Evolutionary conservation across 768 basidiomycete species (phyloP).

Genomic region (Lactarius vividus): DNA sequence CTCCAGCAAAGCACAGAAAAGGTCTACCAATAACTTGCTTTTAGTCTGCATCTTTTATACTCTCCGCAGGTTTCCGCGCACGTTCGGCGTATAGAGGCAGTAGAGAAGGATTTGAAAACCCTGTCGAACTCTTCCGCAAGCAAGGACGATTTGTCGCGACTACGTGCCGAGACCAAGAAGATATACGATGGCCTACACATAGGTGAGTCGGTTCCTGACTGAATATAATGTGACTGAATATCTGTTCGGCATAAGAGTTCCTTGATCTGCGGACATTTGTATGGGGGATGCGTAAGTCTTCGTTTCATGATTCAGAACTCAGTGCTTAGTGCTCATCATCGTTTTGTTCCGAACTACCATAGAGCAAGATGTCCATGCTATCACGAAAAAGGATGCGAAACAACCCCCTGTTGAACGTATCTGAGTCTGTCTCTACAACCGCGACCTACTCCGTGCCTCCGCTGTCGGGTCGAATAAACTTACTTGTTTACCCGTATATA

Average conservation of each 20-base stretch:
- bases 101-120: slow-evolving; percentile 86
- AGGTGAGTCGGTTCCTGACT: slow-evolving; percentile 44
- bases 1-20: slow-evolving; percentile 80
- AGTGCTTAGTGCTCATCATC: not conserved
- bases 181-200: slow-evolving; percentile 80
- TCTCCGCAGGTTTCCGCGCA: slow-evolving; percentile 70
- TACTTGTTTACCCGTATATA: not conserved
- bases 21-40: slow-evolving; percentile 39
- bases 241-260: slow-evolving; percentile 51
- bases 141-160: slow-evolving; percentile 76
- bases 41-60: not conserved
- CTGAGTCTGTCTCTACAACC: slow-evolving; percentile 4
- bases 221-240: slow-evolving; percentile 12
- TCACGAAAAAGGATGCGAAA: slow-evolving; percentile 66
- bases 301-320: not conserved
- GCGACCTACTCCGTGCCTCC: not conserved
- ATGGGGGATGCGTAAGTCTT: slow-evolving; percentile 80
- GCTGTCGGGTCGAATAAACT: slow-evolving; percentile 6
- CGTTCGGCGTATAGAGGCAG: slow-evolving; percentile 75
- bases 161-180: slow-evolving; percentile 84
- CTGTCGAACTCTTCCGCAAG: slow-evolving; percentile 60
- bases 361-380: slow-evolving; percentile 80
- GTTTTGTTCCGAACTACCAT: not conserved
- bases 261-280: slow-evolving; percentile 78
- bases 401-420: slow-evolving; percentile 30